Evolutionary conservation across 768 basidiomycete genomes (phyloP), one percentile per base, ranked within the genome.

Genomic region (Rhodotorula toruloides): DNA sequence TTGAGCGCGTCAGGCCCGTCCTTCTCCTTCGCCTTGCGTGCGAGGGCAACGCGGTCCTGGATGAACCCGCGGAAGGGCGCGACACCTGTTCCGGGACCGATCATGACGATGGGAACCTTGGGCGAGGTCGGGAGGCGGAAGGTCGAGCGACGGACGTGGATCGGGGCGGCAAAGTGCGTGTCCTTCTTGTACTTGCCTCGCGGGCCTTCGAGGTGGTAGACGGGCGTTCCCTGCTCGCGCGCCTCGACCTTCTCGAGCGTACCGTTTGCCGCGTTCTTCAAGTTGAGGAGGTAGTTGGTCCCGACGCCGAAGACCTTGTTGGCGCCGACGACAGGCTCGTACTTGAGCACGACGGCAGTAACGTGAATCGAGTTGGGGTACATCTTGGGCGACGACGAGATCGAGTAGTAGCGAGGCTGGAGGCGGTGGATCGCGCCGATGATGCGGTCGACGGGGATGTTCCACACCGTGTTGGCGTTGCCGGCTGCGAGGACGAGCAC

Each of bases 41-140:
- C 96, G 39, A 98, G 86, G 16, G 92, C 92, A 48, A 99, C 87
- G 72, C 96, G 90, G 77, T 99, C 96, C 79, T 99, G 96, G 14
- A 98, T 84, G 78, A 99, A 99, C 4, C 94, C 96, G 67, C 96
- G 89, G 90, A 99, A 99, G 14, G 96, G 96, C 52, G 96, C 96
- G 61, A 99, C 92, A 81, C 96, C 96, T 91, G 93, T 99, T 58
- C 96, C 96, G 67, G 96, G 96, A 47, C 96, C 96, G 77, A 99
- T 85, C 96, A 99, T 98, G 79, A 99, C 90, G 56, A 99, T 88
- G 3, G 96, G 96, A 65, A 89, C 94, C 82, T 96, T 97, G 42
- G 96, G 96, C 77, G 91, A 92, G 25, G 96, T 98, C 14, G 96
- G 96, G 55, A 99, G 81, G 56, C 96, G 83, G 86, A 99, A 99